phyloP scores from a whole-genome alignment of 169 alveolate genomes.

The Theileria sp. region DNA sequence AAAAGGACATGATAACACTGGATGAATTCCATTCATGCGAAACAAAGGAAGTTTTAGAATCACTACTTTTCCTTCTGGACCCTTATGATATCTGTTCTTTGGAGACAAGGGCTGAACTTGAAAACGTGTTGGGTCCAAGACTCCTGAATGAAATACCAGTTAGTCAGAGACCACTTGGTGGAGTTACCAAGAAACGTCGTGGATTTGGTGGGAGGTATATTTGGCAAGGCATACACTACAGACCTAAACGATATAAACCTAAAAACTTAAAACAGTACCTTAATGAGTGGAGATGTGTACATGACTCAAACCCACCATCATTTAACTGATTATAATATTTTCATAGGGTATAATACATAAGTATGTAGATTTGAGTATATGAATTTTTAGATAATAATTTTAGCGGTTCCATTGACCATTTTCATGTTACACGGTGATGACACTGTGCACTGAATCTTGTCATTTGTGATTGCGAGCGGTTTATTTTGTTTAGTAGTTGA shows the following conservation, averaged over 20 bases:
- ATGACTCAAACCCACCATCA: conserved; percentile 43
- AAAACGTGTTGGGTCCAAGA: conserved; percentile 41
- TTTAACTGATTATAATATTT: conserved; percentile 8
- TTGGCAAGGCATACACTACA: conserved; percentile 65
- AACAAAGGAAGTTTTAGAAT: conserved; percentile 23
- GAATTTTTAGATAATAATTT: conserved; percentile 12
- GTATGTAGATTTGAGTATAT: not conserved
- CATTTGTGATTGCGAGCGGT: not conserved
- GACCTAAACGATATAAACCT: conserved; percentile 61
- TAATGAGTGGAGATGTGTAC: conserved; percentile 59
- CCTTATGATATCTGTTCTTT: conserved; percentile 24
- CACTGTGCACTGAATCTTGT: conserved; percentile 45
- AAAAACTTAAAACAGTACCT: conserved; percentile 40
- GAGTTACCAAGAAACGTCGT: conserved; percentile 50
- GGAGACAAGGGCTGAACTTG: conserved; percentile 36
- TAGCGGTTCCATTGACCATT: conserved; percentile 38
- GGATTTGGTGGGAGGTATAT: conserved; percentile 57
- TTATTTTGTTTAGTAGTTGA: not conserved
- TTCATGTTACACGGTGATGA: conserved; percentile 55
- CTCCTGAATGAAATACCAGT: conserved; percentile 32
- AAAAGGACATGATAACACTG: conserved; percentile 8
- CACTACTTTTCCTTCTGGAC: conserved; percentile 30
- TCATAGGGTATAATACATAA: not conserved
- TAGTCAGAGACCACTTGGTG: conserved; percentile 45
- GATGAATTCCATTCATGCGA: conserved; percentile 18